Percentiles rank a stretch among this genome's conserved stretches.
These are phyloP conservation scores for Emydomyces testavorans DNA, from an alignment of 2,329 filamentous ascomycete genomes.

Conservation along the genomic window DNA sequence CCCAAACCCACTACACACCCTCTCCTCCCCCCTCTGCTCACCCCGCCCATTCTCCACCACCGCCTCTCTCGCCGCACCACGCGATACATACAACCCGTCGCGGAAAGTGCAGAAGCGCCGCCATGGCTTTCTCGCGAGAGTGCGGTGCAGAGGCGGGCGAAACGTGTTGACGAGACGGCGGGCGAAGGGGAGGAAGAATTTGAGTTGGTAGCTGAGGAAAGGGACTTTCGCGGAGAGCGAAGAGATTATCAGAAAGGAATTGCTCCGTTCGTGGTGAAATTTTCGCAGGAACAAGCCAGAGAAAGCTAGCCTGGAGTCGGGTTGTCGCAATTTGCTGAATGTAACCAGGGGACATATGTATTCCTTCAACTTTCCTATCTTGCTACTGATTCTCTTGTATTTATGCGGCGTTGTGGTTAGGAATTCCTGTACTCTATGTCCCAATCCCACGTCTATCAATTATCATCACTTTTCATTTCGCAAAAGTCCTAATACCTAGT, in stretches of 20 bases:
- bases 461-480: conserved; percentile 9
- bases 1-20: not conserved
- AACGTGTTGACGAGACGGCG: conserved; percentile 44
- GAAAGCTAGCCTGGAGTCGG: too few relatives aligned
- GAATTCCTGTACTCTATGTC: conserved; percentile 6
- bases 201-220: conserved; percentile 49
- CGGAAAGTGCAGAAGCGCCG: conserved; percentile 50
- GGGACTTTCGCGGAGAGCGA: too few relatives aligned
- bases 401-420: not conserved
- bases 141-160: conserved; percentile 43
- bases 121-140: conserved; percentile 47
- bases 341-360: too few relatives aligned
- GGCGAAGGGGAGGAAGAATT: conserved; percentile 41
- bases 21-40: conserved; percentile 19
- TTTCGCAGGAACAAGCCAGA: too few relatives aligned
- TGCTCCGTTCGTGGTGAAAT: too few relatives aligned
- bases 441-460: not conserved
- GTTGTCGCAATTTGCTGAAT: too few relatives aligned
- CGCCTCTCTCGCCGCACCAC: conserved; percentile 32
- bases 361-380: too few relatives aligned
- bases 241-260: too few relatives aligned
- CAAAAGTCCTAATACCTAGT: conserved; percentile 6
- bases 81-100: conserved; percentile 49
- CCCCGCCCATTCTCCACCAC: conserved; percentile 36
- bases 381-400: too few relatives aligned